A percentile compares a stretch with the other conserved stretches of the same genome.
These are phyloP conservation scores for Ceratocystis cubensis DNA, from an alignment of 2,329 filamentous ascomycete genomes.

Conservation along the genomic window DNA sequence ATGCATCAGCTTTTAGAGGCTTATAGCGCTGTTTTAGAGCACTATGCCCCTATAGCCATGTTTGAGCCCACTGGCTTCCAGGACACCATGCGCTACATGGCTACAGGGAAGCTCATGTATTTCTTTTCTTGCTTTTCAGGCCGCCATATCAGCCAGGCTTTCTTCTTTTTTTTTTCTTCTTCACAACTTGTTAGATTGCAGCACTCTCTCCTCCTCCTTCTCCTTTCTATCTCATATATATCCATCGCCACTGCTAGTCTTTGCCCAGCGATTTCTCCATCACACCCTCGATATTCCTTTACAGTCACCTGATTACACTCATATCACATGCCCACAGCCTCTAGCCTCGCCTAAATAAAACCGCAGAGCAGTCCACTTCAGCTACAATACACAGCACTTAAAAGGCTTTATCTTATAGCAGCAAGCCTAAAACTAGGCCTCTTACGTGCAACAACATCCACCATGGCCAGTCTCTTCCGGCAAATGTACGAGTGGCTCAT, in stretches of 20 bases:
- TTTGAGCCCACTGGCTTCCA: not conserved
- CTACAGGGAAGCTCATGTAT: not conserved
- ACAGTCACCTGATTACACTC: not conserved
- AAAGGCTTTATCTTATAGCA: not conserved
- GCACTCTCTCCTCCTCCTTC: not conserved
- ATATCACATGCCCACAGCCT: not conserved
- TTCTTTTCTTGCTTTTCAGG: not conserved
- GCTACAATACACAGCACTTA: not conserved
- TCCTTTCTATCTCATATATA: not conserved
- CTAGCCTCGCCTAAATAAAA: not conserved
- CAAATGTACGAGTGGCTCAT: constrained; percentile 97
- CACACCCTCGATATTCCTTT: not conserved
- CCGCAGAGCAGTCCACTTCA: not conserved
- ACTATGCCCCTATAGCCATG: not conserved
- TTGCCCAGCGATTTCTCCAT: not conserved
- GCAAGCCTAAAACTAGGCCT: not conserved
- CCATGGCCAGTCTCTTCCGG: constrained; percentile 76
- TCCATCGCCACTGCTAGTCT: not conserved
- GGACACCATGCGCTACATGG: not conserved
- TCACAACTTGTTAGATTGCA: not conserved
- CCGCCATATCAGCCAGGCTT: not conserved
- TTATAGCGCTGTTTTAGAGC: not conserved
- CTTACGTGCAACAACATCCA: constrained; percentile 34
- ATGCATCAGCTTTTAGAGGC: not conserved
- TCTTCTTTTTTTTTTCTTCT: not conserved